Percentiles rank a stretch among this genome's conserved stretches.
These are phyloP conservation scores for Cladorrhinum samala DNA, from an alignment of 495 filamentous ascomycete genomes.

Conservation along the genomic window DNA sequence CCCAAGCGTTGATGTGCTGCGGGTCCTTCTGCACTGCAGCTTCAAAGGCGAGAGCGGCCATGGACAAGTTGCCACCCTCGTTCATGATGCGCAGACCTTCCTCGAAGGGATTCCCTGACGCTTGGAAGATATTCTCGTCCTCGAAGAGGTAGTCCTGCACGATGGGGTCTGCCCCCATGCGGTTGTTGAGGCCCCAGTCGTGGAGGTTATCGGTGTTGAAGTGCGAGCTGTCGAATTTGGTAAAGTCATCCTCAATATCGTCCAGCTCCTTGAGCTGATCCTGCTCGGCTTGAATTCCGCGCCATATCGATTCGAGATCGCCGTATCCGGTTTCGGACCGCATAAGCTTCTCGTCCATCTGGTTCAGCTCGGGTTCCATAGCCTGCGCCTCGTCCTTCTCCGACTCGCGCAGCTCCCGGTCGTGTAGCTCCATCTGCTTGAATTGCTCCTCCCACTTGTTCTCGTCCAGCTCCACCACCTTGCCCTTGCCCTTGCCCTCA, in stretches of 20 bases:
- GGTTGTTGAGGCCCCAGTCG: constrained; percentile 39
- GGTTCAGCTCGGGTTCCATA: constrained; percentile 83
- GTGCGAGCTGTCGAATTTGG: constrained; percentile 61
- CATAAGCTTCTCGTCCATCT: constrained; percentile 61
- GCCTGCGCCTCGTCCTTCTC: constrained; percentile 60
- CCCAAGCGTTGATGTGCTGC: constrained; percentile 86
- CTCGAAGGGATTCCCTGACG: constrained; percentile 71
- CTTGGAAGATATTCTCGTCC: constrained; percentile 79
- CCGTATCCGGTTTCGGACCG: constrained; percentile 58
- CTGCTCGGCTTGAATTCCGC: constrained; percentile 76
- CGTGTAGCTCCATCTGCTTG: constrained; percentile 73
- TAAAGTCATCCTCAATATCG: constrained; percentile 54
- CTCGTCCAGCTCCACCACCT: constrained; percentile 90
- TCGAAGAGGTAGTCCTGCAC: constrained; percentile 92
- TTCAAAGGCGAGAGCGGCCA: constrained; percentile 95
- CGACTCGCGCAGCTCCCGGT: constrained; percentile 41
- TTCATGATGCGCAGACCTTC: constrained; percentile 88
- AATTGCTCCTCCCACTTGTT: constrained; percentile 96
- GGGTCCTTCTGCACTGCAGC: constrained; percentile 87
- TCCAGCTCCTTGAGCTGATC: constrained; percentile 62
- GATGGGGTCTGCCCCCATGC: constrained; percentile 56
- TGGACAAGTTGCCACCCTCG: constrained; percentile 85
- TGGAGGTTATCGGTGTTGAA: constrained; percentile 68
- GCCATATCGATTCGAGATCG: constrained; percentile 87
- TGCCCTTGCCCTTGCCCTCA: constrained; percentile 77